Percentiles rank a stretch among this genome's conserved stretches.
These are phyloP conservation scores for Colletotrichum tanaceti DNA, from an alignment of 2,329 filamentous ascomycete genomes.

Conservation along the genomic window DNA sequence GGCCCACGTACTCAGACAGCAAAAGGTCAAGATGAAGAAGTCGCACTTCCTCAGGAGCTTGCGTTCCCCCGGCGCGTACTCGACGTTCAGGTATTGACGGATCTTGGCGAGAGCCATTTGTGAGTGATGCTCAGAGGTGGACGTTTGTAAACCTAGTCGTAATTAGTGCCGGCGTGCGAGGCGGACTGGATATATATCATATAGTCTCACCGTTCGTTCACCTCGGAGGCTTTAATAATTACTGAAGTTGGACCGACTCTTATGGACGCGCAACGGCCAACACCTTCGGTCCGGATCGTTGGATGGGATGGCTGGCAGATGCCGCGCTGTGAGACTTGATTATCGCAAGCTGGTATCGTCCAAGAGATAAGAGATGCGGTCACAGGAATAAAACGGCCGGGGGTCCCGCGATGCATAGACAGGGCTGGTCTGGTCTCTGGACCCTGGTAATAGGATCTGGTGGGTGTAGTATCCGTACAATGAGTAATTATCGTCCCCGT, in stretches of 20 bases:
- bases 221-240: not conserved
- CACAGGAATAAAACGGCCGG: slow-evolving; percentile 18
- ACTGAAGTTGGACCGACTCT: slow-evolving; percentile 2
- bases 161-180: not conserved
- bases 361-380: slow-evolving; percentile 30
- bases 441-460: no score
- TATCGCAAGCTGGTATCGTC: slow-evolving; percentile 16
- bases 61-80: slow-evolving; percentile 54
- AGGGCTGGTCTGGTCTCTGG: not conserved
- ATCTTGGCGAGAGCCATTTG: slow-evolving; percentile 40
- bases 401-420: slow-evolving; percentile 1
- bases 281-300: not conserved
- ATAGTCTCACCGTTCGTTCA: no score
- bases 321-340: not conserved
- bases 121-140: not conserved
- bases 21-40: slow-evolving; percentile 73
- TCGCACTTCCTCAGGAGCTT: slow-evolving; percentile 68
- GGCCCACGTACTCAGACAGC: slow-evolving; percentile 60
- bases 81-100: slow-evolving; percentile 49
- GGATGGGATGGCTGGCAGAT: not conserved
- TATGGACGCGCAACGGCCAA: not conserved
- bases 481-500: no score
- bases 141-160: no score
- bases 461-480: no score
- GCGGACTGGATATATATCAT: not conserved